These are phyloP conservation scores for Thecaphora thlaspeos DNA, from an alignment of 1,284 basidiomycete genomes.

Conservation along the genomic window DNA sequence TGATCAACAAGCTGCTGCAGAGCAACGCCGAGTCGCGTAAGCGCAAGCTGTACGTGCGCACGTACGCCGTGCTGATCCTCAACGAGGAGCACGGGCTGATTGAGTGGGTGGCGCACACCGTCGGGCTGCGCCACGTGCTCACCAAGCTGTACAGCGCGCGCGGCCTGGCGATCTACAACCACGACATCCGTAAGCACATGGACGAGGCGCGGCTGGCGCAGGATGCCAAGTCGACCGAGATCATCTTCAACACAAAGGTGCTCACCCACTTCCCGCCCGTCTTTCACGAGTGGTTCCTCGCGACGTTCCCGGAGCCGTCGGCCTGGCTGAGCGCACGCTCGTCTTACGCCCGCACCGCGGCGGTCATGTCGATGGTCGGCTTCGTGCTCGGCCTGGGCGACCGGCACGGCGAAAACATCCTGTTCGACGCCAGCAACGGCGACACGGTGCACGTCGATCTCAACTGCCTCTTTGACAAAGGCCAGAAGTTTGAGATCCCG, in stretches of 20 bases:
- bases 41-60: conserved; percentile 59
- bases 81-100: conserved; percentile 97
- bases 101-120: conserved; percentile 97
- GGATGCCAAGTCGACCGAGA: conserved; percentile 62
- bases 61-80: conserved; percentile 92
- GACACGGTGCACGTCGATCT: conserved; percentile 97
- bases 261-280: conserved; percentile 69
- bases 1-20: conserved; percentile 96
- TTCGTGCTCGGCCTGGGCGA: conserved; percentile 97
- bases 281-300: conserved; percentile 96
- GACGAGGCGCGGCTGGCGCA: conserved; percentile 64
- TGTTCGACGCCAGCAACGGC: conserved; percentile 83
- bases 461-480: conserved; percentile 97
- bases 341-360: conserved; percentile 82
- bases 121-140: conserved; percentile 78
- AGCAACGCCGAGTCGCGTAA: conserved; percentile 81
- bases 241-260: conserved; percentile 67
- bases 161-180: conserved; percentile 53
- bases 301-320: conserved; percentile 93
- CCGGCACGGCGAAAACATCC: conserved; percentile 93
- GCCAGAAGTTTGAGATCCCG: conserved; percentile 78
- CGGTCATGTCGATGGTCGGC: conserved; percentile 99
- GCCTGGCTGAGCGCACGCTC: conserved; percentile 88
- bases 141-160: conserved; percentile 68
- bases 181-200: conserved; percentile 65